Conservation (phyloP, 345 rosid genomes). For the Gossypium longicalyx region DNA sequence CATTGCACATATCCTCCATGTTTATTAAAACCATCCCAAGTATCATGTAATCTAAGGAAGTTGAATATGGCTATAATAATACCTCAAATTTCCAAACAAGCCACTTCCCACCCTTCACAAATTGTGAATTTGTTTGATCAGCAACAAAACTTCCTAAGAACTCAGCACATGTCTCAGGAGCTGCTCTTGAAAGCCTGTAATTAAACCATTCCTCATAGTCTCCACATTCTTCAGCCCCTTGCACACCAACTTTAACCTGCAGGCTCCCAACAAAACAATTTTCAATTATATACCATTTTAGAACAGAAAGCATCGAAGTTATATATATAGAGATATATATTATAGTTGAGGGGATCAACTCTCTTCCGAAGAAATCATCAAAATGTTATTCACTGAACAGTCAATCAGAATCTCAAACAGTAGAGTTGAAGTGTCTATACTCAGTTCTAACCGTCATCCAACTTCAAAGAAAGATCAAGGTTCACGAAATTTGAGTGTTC, state of each 20-base stretch:
- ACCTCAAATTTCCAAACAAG: slow-evolving; percentile 99
- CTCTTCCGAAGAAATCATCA: too few species aligned
- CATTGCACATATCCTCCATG: too few species aligned
- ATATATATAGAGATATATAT: background rate
- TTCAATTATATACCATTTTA: background rate
- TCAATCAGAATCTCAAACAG: too few species aligned
- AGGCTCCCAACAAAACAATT: slow-evolving; percentile 10
- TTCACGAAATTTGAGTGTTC: too few species aligned
- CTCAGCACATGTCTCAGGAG: slow-evolving; percentile 93
- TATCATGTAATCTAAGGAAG: background rate
- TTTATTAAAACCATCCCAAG: too few species aligned
- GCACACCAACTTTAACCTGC: slow-evolving; percentile 79
- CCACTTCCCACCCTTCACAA: slow-evolving; percentile 84
- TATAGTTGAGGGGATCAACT: background rate
- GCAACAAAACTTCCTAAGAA: slow-evolving; percentile 89
- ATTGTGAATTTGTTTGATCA: slow-evolving; percentile 58
- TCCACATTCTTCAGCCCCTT: slow-evolving; percentile 81
- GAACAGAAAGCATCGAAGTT: background rate
- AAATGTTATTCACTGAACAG: too few species aligned
- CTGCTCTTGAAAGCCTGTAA: slow-evolving; percentile 90
- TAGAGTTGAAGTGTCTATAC: too few species aligned
- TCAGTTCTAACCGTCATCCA: too few species aligned
- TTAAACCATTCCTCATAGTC: slow-evolving; percentile 98
- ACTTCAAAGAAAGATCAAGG: too few species aligned
- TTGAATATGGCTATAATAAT: slow-evolving; percentile 1